phyloP scores from a whole-genome alignment of 306 rosid genomes.

The Neltuma alba region DNA sequence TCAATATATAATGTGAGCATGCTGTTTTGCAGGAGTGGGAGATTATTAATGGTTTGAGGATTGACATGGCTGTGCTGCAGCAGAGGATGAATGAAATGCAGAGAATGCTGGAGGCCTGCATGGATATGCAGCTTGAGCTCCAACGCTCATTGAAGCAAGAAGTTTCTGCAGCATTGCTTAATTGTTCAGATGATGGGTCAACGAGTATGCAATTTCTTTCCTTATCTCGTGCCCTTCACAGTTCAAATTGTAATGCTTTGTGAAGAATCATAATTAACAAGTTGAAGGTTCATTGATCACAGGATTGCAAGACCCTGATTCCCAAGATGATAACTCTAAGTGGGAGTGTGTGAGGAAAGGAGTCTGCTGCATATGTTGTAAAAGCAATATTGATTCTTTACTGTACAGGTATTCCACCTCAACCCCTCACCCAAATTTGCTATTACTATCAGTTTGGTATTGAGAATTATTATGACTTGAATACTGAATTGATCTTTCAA shows the following conservation, averaged over 20 bases:
- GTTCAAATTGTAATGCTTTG: background rate
- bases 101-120: slow-evolving; percentile 91
- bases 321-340: slow-evolving; percentile 61
- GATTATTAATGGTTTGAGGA: slow-evolving; percentile 80
- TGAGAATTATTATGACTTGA: background rate
- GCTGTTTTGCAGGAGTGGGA: slow-evolving; percentile 75
- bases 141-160: slow-evolving; percentile 92
- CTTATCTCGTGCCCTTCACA: background rate
- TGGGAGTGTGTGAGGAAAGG: slow-evolving; percentile 95
- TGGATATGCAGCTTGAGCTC: slow-evolving; percentile 99
- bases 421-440: background rate
- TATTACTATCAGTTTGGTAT: background rate
- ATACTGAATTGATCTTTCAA: slow-evolving; percentile 4
- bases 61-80: slow-evolving; percentile 88
- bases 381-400: slow-evolving; percentile 82
- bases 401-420: slow-evolving; percentile 74
- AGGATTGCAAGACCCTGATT: slow-evolving; percentile 53
- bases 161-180: slow-evolving; percentile 91
- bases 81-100: slow-evolving; percentile 91
- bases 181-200: slow-evolving; percentile 59
- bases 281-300: slow-evolving; percentile 25
- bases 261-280: background rate
- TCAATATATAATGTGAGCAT: background rate
- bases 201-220: slow-evolving; percentile 53
- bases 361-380: slow-evolving; percentile 81